These are phyloP conservation scores for Crinitomyces ghanaensis DNA, from an alignment of 805 yeast species.

Conservation along the genomic window DNA sequence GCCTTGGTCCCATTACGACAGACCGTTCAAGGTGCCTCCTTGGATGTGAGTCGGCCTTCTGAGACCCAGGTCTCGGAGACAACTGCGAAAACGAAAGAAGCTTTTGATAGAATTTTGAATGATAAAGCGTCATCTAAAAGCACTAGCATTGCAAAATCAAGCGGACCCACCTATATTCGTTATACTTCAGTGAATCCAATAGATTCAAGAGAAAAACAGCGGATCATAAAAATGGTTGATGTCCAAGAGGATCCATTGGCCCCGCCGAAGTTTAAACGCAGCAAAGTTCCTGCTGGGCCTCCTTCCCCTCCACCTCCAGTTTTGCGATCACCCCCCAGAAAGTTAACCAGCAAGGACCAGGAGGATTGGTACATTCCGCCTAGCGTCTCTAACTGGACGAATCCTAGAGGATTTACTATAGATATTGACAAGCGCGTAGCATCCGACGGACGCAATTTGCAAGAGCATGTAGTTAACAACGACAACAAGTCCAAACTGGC, in stretches of 20 bases:
- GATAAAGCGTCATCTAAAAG: conserved; percentile 30
- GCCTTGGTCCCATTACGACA: conserved; percentile 54
- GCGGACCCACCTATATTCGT: conserved; percentile 34
- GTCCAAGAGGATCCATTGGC: conserved; percentile 72
- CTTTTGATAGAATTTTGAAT: conserved; percentile 42
- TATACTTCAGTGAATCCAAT: conserved; percentile 28
- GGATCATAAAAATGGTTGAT: conserved; percentile 56
- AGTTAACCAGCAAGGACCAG: conserved; percentile 59
- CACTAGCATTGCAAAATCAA: conserved; percentile 16
- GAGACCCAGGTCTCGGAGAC: conserved; percentile 37
- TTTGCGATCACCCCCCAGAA: conserved; percentile 36
- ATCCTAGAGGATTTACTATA: conserved; percentile 79
- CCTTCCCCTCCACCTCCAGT: conserved; percentile 66
- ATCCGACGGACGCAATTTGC: conserved; percentile 31
- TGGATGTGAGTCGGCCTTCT: conserved; percentile 35
- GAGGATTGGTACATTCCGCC: conserved; percentile 82
- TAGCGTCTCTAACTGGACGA: conserved; percentile 90
- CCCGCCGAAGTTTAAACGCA: conserved; percentile 64
- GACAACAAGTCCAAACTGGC: conserved; percentile 53
- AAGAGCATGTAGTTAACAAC: conserved; percentile 32
- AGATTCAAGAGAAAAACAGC: conserved; percentile 28
- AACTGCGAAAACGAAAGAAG: conserved; percentile 43
- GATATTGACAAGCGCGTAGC: conserved; percentile 68
- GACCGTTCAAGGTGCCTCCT: conserved; percentile 28
- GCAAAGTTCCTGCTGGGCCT: conserved; percentile 60